Evolutionary conservation across 352 stramenopile genomes (phyloP).

Genomic region (Phytophthora pluvialis): DNA sequence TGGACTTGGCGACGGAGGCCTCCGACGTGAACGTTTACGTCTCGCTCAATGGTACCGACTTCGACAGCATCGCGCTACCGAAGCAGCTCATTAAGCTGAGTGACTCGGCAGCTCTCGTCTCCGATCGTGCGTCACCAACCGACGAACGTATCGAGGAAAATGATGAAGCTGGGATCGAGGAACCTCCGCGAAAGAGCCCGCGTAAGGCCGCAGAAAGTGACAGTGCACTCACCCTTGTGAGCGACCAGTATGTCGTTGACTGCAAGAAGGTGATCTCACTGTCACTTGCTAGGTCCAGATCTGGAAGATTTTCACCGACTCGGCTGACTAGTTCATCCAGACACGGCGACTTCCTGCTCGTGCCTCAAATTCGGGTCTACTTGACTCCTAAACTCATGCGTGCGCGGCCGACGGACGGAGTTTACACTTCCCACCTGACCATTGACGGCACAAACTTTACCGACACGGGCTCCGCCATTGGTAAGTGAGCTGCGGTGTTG

Average conservation of each 20-base stretch:
- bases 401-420: constrained; percentile 54
- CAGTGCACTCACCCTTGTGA: constrained; percentile 13
- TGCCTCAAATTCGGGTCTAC: constrained; percentile 53
- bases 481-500: constrained; percentile 32
- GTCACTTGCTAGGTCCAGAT: not conserved
- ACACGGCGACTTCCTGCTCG: constrained; percentile 25
- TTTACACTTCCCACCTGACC: constrained; percentile 68
- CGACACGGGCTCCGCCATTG: constrained; percentile 50
- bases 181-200: constrained; percentile 13
- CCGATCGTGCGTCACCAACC: not conserved
- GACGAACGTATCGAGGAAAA: constrained; percentile 27
- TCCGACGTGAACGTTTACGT: constrained; percentile 49
- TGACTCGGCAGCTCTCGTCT: constrained; percentile 5
- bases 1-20: constrained; percentile 25
- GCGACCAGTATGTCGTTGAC: constrained; percentile 36
- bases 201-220: constrained; percentile 13
- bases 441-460: constrained; percentile 65
- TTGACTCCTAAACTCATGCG: constrained; percentile 49
- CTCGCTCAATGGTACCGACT: constrained; percentile 62
- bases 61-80: constrained; percentile 65
- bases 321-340: not conserved
- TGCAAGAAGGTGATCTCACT: constrained; percentile 22
- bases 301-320: constrained; percentile 1
- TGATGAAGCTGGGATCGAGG: constrained; percentile 5
- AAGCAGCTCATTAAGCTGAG: constrained; percentile 31